Conservation (phyloP, 1,139 yeast species). For the Scheffersomyces parashehatae region DNA sequence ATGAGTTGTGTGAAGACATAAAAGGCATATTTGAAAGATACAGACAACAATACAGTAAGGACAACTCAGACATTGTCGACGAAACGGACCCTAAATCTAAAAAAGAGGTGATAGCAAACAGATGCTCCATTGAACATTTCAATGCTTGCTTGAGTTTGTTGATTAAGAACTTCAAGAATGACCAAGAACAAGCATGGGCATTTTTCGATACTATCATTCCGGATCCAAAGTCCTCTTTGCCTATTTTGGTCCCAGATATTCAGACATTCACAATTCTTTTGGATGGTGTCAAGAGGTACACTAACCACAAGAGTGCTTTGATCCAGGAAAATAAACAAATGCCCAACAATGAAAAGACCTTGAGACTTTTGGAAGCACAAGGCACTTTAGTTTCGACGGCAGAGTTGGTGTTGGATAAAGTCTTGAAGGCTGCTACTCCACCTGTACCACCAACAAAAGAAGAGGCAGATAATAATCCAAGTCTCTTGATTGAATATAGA, state of each 20-base stretch:
- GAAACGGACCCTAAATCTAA: background rate
- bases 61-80: background rate
- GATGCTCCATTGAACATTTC: constrained; percentile 31
- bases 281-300: constrained; percentile 33
- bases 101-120: constrained; percentile 2
- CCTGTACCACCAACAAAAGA: constrained; percentile 35
- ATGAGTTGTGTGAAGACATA: constrained; percentile 21
- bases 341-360: constrained; percentile 20
- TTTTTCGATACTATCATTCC: constrained; percentile 35
- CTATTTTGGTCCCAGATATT: constrained; percentile 29
- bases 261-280: constrained; percentile 44
- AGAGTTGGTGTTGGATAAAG: constrained; percentile 27
- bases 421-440: constrained; percentile 31
- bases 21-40: constrained; percentile 24
- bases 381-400: constrained; percentile 30
- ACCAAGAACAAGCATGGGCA: constrained; percentile 41
- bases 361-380: constrained; percentile 28
- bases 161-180: constrained; percentile 32
- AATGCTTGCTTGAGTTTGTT: constrained; percentile 41
- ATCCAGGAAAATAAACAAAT: constrained; percentile 16
- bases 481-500: constrained; percentile 19
- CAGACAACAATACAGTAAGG: constrained; percentile 5
- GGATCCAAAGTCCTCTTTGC: constrained; percentile 12
- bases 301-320: constrained; percentile 17
- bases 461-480: constrained; percentile 22